These are phyloP conservation scores for Phlebopus sp. DNA, from an alignment of 1,284 basidiomycete species.

Conservation along the genomic window DNA sequence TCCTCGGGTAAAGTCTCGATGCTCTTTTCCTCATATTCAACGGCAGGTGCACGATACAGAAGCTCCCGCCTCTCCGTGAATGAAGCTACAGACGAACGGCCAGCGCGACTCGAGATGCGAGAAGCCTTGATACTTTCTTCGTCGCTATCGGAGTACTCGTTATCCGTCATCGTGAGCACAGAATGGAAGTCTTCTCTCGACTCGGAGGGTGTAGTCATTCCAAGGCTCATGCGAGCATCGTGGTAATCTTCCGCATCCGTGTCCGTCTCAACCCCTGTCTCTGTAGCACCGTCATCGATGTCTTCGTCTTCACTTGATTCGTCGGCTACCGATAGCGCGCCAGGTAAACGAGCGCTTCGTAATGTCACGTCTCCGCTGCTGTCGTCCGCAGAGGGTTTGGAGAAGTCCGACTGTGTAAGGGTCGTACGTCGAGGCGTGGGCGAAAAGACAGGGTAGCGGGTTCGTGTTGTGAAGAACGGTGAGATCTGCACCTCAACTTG, in stretches of 20 bases:
- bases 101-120: slow-evolving; percentile 37
- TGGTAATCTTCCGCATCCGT: slow-evolving; percentile 77
- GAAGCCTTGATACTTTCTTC: slow-evolving; percentile 70
- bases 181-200: slow-evolving; percentile 74
- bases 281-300: slow-evolving; percentile 50
- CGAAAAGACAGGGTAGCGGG: slow-evolving; percentile 21
- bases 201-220: slow-evolving; percentile 58
- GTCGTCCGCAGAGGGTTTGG: slow-evolving; percentile 34
- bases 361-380: slow-evolving; percentile 46
- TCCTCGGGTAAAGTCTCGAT: slow-evolving; percentile 35
- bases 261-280: slow-evolving; percentile 65
- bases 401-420: slow-evolving; percentile 44
- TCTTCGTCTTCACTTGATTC: slow-evolving; percentile 38
- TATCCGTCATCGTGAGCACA: slow-evolving; percentile 68
- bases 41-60: slow-evolving; percentile 8
- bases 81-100: slow-evolving; percentile 28
- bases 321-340: slow-evolving; percentile 31
- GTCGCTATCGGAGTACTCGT: slow-evolving; percentile 56
- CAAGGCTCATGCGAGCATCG: slow-evolving; percentile 76
- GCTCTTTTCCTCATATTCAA: slow-evolving; percentile 41
- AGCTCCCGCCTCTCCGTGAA: slow-evolving; percentile 14
- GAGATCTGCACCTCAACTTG: slow-evolving; percentile 43
- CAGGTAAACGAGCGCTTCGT: slow-evolving; percentile 24
- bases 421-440: slow-evolving; percentile 40
- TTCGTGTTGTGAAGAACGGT: slow-evolving; percentile 11